phyloP scores from a whole-genome alignment of 2,329 filamentous ascomycete species.

The Fusarium tuaranense region DNA sequence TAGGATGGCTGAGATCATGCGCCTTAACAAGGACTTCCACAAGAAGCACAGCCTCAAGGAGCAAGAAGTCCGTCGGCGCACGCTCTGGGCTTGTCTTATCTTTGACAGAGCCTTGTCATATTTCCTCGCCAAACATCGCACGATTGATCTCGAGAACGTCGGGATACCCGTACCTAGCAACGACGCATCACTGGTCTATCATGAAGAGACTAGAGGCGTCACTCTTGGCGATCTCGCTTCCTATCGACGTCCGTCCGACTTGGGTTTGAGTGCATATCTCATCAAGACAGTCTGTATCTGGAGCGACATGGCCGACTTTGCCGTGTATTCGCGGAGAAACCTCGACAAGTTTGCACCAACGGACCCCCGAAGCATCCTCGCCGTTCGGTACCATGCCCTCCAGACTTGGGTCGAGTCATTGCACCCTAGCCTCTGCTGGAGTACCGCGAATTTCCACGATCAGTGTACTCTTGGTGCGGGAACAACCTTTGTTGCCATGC shows the following conservation, averaged over 20 bases:
- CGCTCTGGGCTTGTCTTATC: constrained; percentile 41
- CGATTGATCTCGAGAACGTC: neutral
- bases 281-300: neutral
- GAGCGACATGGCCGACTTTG: neutral
- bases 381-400: neutral
- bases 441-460: neutral
- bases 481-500: constrained; percentile 36
- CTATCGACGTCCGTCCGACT: neutral
- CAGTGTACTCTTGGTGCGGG: constrained; percentile 27
- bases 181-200: neutral
- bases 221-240: neutral
- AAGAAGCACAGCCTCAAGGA: constrained; percentile 36
- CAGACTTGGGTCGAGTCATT: neutral
- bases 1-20: constrained; percentile 42
- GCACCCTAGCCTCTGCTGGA: neutral
- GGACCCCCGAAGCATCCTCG: neutral
- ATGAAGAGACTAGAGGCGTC: neutral
- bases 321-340: neutral
- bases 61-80: constrained; percentile 43
- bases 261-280: neutral
- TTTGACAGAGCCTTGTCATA: neutral
- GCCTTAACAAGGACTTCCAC: constrained; percentile 41
- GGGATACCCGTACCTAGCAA: neutral
- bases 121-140: neutral
- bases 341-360: neutral